Evolutionary conservation across 2,329 filamentous ascomycete species (phyloP), one percentile per base, ranked within the genome.

Genomic region (Coniochaeta sp.): DNA sequence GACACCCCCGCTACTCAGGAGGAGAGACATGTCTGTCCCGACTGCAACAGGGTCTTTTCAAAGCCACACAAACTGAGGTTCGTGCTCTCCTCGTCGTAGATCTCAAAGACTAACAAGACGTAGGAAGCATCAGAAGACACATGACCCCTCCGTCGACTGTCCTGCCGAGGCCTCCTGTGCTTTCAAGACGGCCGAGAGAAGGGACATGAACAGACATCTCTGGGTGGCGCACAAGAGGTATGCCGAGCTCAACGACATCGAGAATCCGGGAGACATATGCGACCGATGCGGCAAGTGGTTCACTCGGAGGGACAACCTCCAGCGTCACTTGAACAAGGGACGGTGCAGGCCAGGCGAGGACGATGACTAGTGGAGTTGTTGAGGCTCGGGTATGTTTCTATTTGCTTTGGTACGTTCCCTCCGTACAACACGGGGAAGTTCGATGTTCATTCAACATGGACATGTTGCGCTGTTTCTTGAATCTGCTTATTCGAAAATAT

Each of bases 131-230:
- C 4, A 24, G 12, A 42, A 26, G 10, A 42, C 38, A 14, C 38
- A 42, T 13, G n/a, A 26, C 10, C 38, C 38, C 8, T 42, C 38
- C 3, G 26, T 42, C 20, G 2, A 6, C 20, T 42, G 38, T 12
- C 38, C 38, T 13, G 38, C 38, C 18, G 20, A 2, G 3, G 13
- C 8, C 8, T 12, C 31, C 9, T 42, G 38, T n/a, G 10, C 8
- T 14, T 24, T 42, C 38, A n/a, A 6, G 12, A 42, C 38, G 6
- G 45, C 45, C 7, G 45, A 30, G 27, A 24, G 20, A 22, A 18
- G 45, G 24, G 45, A 47, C 14, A 47, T 47, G 45, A 31, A 31
- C 45, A 28, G 45, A 14, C 45, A 47, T 22, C 45, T 47, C n/a
- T 47, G 45, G 45, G 45, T 47, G 26, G 7, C 26, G 14, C 45